Base-by-base conservation (phyloP, 805 yeast genomes). In the Maudiozyma serrabonitensis region DNA sequence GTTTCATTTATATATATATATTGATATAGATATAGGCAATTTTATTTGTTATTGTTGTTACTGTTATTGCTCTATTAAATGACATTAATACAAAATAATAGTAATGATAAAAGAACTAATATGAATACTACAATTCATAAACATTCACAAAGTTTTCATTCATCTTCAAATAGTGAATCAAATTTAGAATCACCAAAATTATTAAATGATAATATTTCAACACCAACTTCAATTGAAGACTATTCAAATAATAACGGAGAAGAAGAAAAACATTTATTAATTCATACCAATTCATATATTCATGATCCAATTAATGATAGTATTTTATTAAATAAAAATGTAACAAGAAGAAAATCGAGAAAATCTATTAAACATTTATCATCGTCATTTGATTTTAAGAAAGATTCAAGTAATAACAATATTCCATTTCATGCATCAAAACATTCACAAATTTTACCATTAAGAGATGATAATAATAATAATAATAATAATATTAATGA, bases 401-500 rank as follows among this genome's bases (percentile, higher is more conserved):
- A 35, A 13, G 8, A n/a, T 35, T 4, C 16, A 35, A 35, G 15
- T 35, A 16, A 35, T 21, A 59, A 56, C 35, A 53, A 51, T 40
- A 57, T 63, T 12, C 70, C 70, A 16, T 67, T 66, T 49, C 61
- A 62, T 39, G 59, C 70, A 6, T 61, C 61, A 2, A 66, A 66
- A 46, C 70, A 67, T 48, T 61, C 70, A 4, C 67, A 63, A 43
- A 65, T 67, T 18, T 46, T 67, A 39, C 69, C 70, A 11, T 47
- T 18, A 45, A 25, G 31, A n/a, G n/a, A n/a, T n/a, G n/a, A n/a
- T n/a, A n/a, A n/a, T n/a, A n/a, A n/a, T n/a, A n/a, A 28, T 28
- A 11, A 18, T 18, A 31, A 13, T 35, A n/a, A 8, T n/a, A 6
- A 4, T 28, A 12, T 16, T 9, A 15, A 31, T 21, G 41, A 43